phyloP scores from a whole-genome alignment of 495 filamentous ascomycete species.

The Chaetomidium leptoderma region DNA sequence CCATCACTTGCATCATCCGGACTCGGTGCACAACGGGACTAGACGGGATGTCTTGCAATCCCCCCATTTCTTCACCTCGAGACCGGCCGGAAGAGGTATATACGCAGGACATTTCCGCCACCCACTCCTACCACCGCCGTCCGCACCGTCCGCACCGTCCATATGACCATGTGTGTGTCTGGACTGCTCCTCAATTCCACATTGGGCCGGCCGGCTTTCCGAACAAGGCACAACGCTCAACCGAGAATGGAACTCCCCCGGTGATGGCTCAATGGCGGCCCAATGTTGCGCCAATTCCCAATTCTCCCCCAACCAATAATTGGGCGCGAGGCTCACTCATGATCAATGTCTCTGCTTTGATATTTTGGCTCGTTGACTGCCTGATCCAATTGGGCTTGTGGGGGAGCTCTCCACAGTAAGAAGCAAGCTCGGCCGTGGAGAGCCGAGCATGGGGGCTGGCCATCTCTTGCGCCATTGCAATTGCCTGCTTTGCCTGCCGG shows the following conservation, averaged over 20 bases:
- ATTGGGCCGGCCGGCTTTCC: constrained; percentile 8
- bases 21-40: not conserved
- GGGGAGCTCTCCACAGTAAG: no score
- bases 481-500: constrained; percentile 2
- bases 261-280: constrained; percentile 17
- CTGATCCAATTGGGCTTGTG: no score
- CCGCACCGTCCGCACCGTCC: constrained; percentile 16
- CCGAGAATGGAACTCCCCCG: constrained; percentile 1
- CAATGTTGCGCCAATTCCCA: constrained; percentile 17
- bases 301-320: constrained; percentile 7
- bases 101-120: not conserved
- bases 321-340: constrained; percentile 7
- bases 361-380: not conserved
- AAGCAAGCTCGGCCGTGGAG: not conserved
- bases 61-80: not conserved
- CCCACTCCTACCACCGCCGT: not conserved
- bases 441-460: not conserved
- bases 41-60: not conserved
- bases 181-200: constrained; percentile 10
- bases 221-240: constrained; percentile 2
- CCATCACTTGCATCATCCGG: not conserved
- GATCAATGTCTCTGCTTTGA: constrained; percentile 3
- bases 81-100: not conserved
- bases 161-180: constrained; percentile 13
- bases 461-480: not conserved